These are phyloP conservation scores for Hamigera avellanea DNA, from an alignment of 495 filamentous ascomycete species.

Conservation along the genomic window DNA sequence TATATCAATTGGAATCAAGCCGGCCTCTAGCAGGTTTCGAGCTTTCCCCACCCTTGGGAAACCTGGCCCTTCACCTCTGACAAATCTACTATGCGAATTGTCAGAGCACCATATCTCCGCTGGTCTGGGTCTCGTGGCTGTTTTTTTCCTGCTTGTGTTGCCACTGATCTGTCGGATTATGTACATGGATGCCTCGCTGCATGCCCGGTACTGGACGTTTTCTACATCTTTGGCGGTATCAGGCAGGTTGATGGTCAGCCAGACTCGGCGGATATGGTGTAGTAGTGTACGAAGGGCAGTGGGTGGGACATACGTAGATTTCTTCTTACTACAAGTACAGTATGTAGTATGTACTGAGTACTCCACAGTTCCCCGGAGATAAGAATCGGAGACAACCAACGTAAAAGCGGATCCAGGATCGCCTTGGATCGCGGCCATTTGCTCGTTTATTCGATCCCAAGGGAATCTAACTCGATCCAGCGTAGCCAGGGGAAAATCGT, in stretches of 20 bases:
- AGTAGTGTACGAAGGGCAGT: slow-evolving; percentile 1
- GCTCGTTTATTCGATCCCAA: too few species aligned
- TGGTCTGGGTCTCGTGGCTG: slow-evolving; percentile 4
- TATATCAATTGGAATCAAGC: slow-evolving; percentile 40
- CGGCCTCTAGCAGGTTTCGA: too few species aligned
- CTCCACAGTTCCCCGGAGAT: too few species aligned
- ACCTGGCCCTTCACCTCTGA: neutral
- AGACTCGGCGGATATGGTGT: slow-evolving; percentile 6
- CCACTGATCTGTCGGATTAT: slow-evolving; percentile 11
- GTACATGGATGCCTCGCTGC: neutral
- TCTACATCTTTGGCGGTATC: slow-evolving; percentile 13
- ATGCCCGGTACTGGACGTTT: slow-evolving; percentile 2
- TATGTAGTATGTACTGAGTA: too few species aligned
- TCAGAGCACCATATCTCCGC: slow-evolving; percentile 1
- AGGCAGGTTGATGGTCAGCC: slow-evolving; percentile 4
- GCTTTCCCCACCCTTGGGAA: neutral
- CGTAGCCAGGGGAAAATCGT: too few species aligned
- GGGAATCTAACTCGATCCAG: too few species aligned
- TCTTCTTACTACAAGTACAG: too few species aligned
- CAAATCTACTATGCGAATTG: too few species aligned
- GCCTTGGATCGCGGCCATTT: too few species aligned
- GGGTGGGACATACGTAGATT: slow-evolving; percentile 13
- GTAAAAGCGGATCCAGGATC: too few species aligned
- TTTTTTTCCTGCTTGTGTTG: slow-evolving; percentile 4
- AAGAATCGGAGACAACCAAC: too few species aligned